These are phyloP conservation scores for Xerocomus minutiporus DNA, from an alignment of 1,284 basidiomycete genomes.

Conservation along the genomic window DNA sequence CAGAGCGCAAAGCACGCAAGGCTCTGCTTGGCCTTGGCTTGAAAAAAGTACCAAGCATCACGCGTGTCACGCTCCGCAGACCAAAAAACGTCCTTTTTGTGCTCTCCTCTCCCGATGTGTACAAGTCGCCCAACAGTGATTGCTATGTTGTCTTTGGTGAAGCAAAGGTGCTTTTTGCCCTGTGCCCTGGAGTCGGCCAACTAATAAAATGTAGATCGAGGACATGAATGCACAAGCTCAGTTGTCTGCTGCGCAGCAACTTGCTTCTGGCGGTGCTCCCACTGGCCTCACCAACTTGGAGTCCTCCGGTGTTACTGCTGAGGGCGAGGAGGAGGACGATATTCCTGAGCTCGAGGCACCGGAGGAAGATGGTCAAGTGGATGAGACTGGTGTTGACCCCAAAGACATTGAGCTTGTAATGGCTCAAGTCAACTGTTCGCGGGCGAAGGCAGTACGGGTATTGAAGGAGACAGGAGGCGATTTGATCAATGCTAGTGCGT, in stretches of 20 bases:
- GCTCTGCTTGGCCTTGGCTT: conserved; percentile 82
- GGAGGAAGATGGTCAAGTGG: conserved; percentile 73
- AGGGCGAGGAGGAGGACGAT: conserved; percentile 71
- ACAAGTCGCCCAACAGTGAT: conserved; percentile 96
- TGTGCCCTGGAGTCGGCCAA: conserved; percentile 4
- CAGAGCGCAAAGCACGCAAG: conserved; percentile 90
- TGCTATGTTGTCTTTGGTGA: conserved; percentile 99
- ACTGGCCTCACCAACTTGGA: conserved; percentile 52
- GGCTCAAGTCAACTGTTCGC: conserved; percentile 77
- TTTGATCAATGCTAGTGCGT: conserved; percentile 91
- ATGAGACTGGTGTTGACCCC: conserved; percentile 81
- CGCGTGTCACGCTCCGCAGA: conserved; percentile 90
- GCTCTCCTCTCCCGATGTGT: conserved; percentile 91
- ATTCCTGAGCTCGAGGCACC: conserved; percentile 78
- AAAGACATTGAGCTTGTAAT: conserved; percentile 97
- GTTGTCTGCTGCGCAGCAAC: conserved; percentile 80
- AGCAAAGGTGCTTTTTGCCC: conserved; percentile 64
- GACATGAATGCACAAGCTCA: conserved; percentile 87
- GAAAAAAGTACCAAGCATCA: conserved; percentile 90
- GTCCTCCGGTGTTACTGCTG: conserved; percentile 45
- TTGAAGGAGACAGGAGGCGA: conserved; percentile 88
- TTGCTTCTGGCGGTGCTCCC: conserved; percentile 51
- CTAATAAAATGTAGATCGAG: conserved; percentile 60
- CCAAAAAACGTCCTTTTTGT: conserved; percentile 97
- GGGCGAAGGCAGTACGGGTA: conserved; percentile 84